A percentile compares a stretch with the other conserved stretches of the same genome.
Evolutionary conservation across 768 basidiomycete genomes (phyloP).

Genomic region (Boletales sp.): DNA sequence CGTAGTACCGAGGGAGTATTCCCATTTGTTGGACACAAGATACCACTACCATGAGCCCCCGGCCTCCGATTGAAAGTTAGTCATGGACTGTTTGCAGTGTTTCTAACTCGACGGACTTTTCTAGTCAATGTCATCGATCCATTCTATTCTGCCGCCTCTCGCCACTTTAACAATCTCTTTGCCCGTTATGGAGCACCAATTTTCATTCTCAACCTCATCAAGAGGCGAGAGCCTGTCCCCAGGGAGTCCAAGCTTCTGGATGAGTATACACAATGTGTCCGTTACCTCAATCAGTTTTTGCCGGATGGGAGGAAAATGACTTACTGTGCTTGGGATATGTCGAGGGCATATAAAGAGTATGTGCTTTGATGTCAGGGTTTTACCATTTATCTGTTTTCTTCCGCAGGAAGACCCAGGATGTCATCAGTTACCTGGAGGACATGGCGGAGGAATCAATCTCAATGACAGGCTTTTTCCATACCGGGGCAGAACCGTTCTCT

Average conservation of each 20-base stretch:
- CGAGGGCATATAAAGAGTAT: constrained; percentile 91
- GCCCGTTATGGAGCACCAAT: constrained; percentile 86
- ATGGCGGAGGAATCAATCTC: constrained; percentile 91
- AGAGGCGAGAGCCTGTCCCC: constrained; percentile 71
- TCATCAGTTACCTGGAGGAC: constrained; percentile 92
- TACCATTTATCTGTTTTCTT: background rate
- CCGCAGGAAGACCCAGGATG: constrained; percentile 86
- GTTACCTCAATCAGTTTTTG: constrained; percentile 93
- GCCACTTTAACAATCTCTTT: constrained; percentile 91
- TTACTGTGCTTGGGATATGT: constrained; percentile 97
- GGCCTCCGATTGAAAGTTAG: constrained; percentile 94
- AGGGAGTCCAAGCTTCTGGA: constrained; percentile 87
- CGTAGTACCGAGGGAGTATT: constrained; percentile 90
- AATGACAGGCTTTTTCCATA: constrained; percentile 93
- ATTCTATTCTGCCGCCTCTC: constrained; percentile 88
- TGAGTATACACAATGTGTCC: constrained; percentile 89
- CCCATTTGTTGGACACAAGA: constrained; percentile 98
- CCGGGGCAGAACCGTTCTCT: constrained; percentile 81
- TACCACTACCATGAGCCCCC: constrained; percentile 81
- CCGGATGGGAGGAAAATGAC: constrained; percentile 83
- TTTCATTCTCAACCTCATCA: constrained; percentile 92
- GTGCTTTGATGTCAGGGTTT: constrained; percentile 10
- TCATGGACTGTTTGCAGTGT: constrained; percentile 1
- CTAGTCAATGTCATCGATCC: constrained; percentile 91
- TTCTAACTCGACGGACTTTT: constrained; percentile 2